Base-by-base conservation (phyloP, 352 stramenopile species). In the Peronospora belbahrii region DNA sequence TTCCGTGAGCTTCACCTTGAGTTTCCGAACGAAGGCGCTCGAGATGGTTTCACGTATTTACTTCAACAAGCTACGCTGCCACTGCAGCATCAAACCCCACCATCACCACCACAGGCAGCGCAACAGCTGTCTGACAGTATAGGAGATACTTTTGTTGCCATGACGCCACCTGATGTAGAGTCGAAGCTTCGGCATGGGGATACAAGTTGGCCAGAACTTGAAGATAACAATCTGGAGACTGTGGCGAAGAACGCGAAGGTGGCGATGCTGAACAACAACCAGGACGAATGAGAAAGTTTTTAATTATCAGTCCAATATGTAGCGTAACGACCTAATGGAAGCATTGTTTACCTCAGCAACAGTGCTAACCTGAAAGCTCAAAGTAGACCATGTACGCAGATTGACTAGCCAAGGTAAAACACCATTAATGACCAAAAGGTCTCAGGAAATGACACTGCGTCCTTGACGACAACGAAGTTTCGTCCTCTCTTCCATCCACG, bases 1-100 rank as follows among this genome's bases (percentile, higher is more conserved):
- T 76, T 74, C 41, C 74, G 77, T 17, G 70, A 86, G 15, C 62
- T 89, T 14, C 78, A 89, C 32, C 48, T 89, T 7, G 75, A 85
- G 49, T 83, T 89, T 34, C 37, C 73, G 3, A 78, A 79, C 42
- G 58, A 83, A 58, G 73, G 84, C 9, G 48, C 67, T 7, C 74
- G 78, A 23, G 65, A 89, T 61, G 74, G 71, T 30, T 87, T 89
- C 23, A 58, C 67, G 36, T 87, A 69, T 52, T 52, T 87, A 55
- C 56, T 89, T 0, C 60, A 87, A 36, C 76, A 88, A 62, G 59
- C 70, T 13, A 79, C 71, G 1, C 43, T 86, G 19, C 76, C 74
- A 25, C 57, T 86, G 6, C 54, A 69, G 9, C 48, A 65, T 17
- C 31, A 25, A 4, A 10, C 9, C 1, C 20, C 52, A 18, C 55